Evolutionary conservation across 2,329 filamentous ascomycete species (phyloP).

Genomic region (Penicillium capsulatum): DNA sequence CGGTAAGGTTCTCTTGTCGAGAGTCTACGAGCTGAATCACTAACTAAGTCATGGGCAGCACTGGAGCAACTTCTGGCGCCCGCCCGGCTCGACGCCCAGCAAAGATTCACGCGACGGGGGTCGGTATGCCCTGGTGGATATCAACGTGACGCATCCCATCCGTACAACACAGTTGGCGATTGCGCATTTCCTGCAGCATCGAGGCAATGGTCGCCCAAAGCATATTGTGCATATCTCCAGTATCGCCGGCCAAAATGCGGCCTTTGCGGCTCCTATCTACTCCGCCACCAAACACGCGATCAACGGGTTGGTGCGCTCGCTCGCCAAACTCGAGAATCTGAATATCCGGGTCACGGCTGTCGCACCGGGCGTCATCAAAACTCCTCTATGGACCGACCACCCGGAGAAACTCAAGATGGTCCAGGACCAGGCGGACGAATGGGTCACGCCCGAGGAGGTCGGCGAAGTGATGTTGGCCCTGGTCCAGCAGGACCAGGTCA

Average conservation of each 20-base stretch:
- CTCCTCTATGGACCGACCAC: conserved; percentile 59
- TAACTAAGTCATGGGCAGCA: conserved; percentile 30
- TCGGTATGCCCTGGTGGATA: conserved; percentile 46
- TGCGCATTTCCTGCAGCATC: conserved; percentile 42
- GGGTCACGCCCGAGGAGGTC: conserved; percentile 60
- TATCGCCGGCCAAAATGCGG: conserved; percentile 43
- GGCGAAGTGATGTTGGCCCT: conserved; percentile 56
- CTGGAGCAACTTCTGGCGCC: conserved; percentile 50
- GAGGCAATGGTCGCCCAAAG: conserved; percentile 33
- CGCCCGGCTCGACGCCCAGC: conserved; percentile 43
- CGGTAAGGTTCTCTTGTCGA: too few relatives aligned
- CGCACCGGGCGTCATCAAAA: conserved; percentile 58
- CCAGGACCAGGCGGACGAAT: conserved; percentile 47
- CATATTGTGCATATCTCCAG: conserved; percentile 49
- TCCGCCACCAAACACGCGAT: conserved; percentile 49
- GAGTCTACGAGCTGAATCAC: too few relatives aligned
- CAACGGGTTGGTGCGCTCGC: conserved; percentile 47
- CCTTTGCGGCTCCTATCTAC: conserved; percentile 45
- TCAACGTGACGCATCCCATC: conserved; percentile 52
- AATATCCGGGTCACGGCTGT: conserved; percentile 58
- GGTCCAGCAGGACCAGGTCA: conserved; percentile 47
- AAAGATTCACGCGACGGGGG: conserved; percentile 39
- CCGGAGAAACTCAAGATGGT: conserved; percentile 56
- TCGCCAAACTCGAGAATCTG: conserved; percentile 46
- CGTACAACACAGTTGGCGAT: conserved; percentile 51